A percentile compares a stretch with the other conserved stretches of the same genome.
phyloP scores from a whole-genome alignment of 2,329 filamentous ascomycete species.

The Colletotrichum neosansevieriae region DNA sequence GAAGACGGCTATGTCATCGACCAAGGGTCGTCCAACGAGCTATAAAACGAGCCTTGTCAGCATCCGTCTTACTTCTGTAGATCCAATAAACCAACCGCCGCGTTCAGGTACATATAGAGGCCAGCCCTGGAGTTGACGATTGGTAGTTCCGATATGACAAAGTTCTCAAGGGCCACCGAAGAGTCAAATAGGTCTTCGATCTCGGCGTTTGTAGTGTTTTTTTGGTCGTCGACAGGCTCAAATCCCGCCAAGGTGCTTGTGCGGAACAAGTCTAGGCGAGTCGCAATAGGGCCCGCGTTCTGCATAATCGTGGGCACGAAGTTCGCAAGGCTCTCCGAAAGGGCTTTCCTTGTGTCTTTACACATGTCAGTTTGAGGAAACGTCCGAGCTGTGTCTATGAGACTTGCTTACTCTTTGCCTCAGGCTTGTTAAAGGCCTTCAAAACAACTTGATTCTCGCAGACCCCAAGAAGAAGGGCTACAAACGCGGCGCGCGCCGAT shows the following conservation, averaged over 20 bases:
- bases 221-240: conserved; percentile 67
- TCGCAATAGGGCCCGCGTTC: conserved; percentile 64
- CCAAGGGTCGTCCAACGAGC: conserved; percentile 84
- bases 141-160: conserved; percentile 73
- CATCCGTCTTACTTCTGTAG: not conserved
- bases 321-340: conserved; percentile 63
- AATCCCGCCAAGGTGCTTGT: conserved; percentile 66
- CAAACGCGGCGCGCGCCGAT: conserved; percentile 71
- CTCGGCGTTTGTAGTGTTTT: conserved; percentile 60
- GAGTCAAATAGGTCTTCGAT: conserved; percentile 71
- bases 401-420: conserved; percentile 62
- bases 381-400: not conserved
- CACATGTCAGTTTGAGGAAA: not conserved
- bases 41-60: conserved; percentile 54
- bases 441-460: conserved; percentile 71
- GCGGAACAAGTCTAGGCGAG: conserved; percentile 68
- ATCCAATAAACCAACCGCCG: conserved; percentile 69
- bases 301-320: conserved; percentile 71
- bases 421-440: conserved; percentile 63
- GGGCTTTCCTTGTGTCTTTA: conserved; percentile 59
- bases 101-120: conserved; percentile 87
- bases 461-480: conserved; percentile 71
- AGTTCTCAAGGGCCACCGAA: conserved; percentile 66
- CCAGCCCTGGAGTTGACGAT: conserved; percentile 82
- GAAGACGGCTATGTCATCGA: conserved; percentile 84